phyloP scores from a whole-genome alignment of 2,329 filamentous ascomycete species.

The Aphanocladium album region DNA sequence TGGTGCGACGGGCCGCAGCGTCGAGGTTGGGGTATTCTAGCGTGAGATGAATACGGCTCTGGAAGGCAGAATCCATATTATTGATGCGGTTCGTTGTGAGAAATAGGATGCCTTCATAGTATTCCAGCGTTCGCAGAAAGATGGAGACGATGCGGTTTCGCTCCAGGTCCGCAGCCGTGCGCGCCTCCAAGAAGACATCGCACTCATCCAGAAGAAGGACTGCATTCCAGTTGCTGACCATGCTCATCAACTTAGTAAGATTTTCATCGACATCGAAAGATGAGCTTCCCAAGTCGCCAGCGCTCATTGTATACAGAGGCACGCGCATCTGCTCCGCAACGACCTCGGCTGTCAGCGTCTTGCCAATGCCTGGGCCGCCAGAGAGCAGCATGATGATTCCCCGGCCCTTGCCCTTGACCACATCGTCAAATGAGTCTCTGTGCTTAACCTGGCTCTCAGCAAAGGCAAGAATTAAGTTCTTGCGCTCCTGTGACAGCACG shows the following conservation, averaged over 20 bases:
- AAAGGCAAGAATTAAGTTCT: constrained; percentile 65
- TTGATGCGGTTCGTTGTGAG: constrained; percentile 83
- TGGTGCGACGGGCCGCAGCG: constrained; percentile 64
- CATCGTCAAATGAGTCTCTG: constrained; percentile 74
- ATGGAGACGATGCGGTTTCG: constrained; percentile 82
- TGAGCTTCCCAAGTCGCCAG: constrained; percentile 76
- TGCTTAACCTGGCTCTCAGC: constrained; percentile 78
- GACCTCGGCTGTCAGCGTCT: constrained; percentile 81
- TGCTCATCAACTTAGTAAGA: constrained; percentile 77
- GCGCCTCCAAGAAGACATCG: constrained; percentile 77
- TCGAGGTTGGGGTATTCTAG: constrained; percentile 74
- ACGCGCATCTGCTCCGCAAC: constrained; percentile 79
- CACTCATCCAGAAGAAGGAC: constrained; percentile 82
- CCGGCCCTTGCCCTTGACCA: constrained; percentile 79
- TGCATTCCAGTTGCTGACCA: constrained; percentile 81
- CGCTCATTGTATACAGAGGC: constrained; percentile 77
- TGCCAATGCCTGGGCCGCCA: constrained; percentile 80
- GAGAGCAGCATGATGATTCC: constrained; percentile 80
- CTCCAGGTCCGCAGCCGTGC: constrained; percentile 76
- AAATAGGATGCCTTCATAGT: constrained; percentile 87
- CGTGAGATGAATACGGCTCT: constrained; percentile 80
- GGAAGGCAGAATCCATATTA: constrained; percentile 88
- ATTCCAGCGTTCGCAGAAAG: constrained; percentile 81
- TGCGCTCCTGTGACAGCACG: constrained; percentile 61
- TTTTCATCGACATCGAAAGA: constrained; percentile 68